These are phyloP conservation scores for Clonostachys rosea DNA, from an alignment of 2,329 filamentous ascomycete genomes.

Conservation along the genomic window DNA sequence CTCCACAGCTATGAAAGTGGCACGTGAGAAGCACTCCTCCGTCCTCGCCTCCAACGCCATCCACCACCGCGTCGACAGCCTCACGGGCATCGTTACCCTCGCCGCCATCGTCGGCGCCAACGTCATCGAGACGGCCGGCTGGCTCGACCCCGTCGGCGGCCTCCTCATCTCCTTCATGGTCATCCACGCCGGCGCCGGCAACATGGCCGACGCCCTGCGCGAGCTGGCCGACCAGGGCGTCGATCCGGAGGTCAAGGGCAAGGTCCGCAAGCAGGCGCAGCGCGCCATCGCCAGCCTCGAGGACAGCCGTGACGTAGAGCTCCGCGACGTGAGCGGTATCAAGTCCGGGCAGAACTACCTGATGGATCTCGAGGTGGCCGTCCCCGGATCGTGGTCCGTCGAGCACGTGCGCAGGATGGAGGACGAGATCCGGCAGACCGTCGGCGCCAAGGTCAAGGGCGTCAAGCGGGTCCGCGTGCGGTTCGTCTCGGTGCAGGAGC, in stretches of 20 bases:
- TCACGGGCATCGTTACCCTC: constrained; percentile 91
- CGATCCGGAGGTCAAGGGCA: constrained; percentile 74
- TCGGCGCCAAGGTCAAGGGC: constrained; percentile 76
- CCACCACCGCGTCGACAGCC: constrained; percentile 92
- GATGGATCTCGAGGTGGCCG: constrained; percentile 81
- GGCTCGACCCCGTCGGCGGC: constrained; percentile 92
- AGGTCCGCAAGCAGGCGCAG: constrained; percentile 61
- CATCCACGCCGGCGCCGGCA: constrained; percentile 81
- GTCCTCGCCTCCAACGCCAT: constrained; percentile 94
- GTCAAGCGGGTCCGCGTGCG: constrained; percentile 79
- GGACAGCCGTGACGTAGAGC: constrained; percentile 55
- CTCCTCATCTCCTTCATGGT: constrained; percentile 92
- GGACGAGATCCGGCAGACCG: constrained; percentile 62
- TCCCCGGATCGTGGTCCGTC: constrained; percentile 73
- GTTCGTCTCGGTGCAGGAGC: constrained; percentile 68
- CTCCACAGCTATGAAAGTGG: constrained; percentile 81
- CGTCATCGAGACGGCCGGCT: constrained; percentile 76
- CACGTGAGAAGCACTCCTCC: constrained; percentile 88
- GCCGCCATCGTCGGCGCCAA: constrained; percentile 87
- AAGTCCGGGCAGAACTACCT: constrained; percentile 97
- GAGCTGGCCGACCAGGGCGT: constrained; percentile 91
- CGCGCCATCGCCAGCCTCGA: constrained; percentile 52
- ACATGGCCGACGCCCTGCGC: constrained; percentile 75
- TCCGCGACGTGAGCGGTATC: constrained; percentile 79
- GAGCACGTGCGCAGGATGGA: constrained; percentile 68